Evolutionary conservation across 441 rosid species (phyloP).

Genomic region (Melastoma candidum): DNA sequence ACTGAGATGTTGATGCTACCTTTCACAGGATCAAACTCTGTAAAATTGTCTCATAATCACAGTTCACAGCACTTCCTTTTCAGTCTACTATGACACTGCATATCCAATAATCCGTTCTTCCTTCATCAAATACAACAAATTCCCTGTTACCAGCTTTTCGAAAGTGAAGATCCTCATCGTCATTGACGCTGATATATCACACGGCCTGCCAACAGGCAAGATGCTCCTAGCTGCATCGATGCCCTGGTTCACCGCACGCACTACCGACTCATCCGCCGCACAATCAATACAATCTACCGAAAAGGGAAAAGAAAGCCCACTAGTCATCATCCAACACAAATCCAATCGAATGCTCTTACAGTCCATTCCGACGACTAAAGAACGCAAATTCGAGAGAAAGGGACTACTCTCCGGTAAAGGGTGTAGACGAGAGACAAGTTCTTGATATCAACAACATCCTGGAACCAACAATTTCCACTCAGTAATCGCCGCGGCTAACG

Average conservation of each 20-base stretch:
- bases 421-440: conserved; percentile 61
- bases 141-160: conserved; percentile 48
- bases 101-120: not conserved
- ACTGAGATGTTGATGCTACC: too few species aligned
- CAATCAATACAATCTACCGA: conserved; percentile 65
- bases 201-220: conserved; percentile 35
- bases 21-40: conserved; percentile 65
- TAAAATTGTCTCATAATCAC: not conserved
- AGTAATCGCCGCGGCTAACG: not conserved
- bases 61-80: too few species aligned
- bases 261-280: conserved; percentile 55
- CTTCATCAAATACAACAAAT: not conserved
- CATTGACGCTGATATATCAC: conserved; percentile 61
- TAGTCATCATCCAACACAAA: not conserved
- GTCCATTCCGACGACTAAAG: not conserved
- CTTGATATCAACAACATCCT: conserved; percentile 57
- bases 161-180: conserved; percentile 59
- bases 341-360: not conserved
- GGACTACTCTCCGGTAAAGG: conserved; percentile 43
- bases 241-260: conserved; percentile 50
- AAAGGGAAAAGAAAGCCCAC: conserved; percentile 7
- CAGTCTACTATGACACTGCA: not conserved
- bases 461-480: conserved; percentile 1
- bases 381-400: not conserved
- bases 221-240: conserved; percentile 38